Percentiles rank a stretch among this genome's conserved stretches.
These are phyloP conservation scores for Paraconiothyrium sp. DNA, from an alignment of 2,329 filamentous ascomycete species.

Conservation along the genomic window DNA sequence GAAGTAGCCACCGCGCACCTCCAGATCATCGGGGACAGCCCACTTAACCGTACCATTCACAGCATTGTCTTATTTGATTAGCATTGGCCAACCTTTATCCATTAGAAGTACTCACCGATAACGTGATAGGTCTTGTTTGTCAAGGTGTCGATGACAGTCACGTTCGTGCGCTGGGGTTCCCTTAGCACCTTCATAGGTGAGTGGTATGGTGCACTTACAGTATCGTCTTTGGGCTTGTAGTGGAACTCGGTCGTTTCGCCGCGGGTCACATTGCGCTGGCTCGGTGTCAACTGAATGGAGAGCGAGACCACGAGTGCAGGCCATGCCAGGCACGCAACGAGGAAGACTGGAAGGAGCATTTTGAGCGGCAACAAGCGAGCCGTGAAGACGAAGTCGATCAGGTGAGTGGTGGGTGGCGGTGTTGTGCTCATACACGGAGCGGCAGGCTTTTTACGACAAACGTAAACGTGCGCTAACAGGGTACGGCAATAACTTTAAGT, in stretches of 20 bases:
- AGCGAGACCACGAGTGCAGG: neutral
- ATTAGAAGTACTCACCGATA: neutral
- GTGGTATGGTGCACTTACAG: neutral
- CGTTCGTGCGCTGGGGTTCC: neutral
- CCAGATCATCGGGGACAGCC: conserved; percentile 1
- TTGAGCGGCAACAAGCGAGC: too few species aligned
- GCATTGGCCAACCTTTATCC: neutral
- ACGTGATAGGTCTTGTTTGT: neutral
- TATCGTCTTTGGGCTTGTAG: neutral
- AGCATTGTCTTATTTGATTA: neutral
- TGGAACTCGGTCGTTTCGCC: neutral
- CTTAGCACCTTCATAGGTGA: neutral
- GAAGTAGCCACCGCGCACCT: conserved; percentile 10
- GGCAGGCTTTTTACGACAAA: neutral
- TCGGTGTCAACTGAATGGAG: neutral
- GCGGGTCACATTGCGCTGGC: conserved; percentile 5
- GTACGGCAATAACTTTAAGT: neutral
- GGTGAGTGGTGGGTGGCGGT: neutral
- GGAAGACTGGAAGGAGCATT: neutral
- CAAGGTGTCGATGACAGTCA: conserved; percentile 4
- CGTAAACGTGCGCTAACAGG: neutral
- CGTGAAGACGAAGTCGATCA: neutral
- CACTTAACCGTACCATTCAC: neutral
- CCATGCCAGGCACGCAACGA: neutral
- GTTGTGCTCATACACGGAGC: neutral